Evolutionary conservation across 228 moss, liverwort and hornwort species (phyloP).

Genomic region (Sphagnum fallax): DNA sequence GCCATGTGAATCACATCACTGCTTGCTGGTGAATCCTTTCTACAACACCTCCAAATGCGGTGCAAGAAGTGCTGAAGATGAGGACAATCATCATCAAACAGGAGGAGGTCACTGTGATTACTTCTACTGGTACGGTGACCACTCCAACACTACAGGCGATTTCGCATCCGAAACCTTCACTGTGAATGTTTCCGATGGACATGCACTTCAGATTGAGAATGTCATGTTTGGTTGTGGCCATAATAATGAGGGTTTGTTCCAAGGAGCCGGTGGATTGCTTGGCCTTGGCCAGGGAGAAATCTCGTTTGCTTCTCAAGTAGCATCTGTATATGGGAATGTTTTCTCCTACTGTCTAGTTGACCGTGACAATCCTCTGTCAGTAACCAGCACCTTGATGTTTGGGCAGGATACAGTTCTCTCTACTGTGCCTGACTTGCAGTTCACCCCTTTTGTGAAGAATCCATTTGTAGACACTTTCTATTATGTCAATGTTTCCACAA

Average conservation of each 20-base stretch:
- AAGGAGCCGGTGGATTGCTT: conserved; percentile 48
- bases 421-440: conserved; percentile 22
- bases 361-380: conserved; percentile 27
- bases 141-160: conserved; percentile 49
- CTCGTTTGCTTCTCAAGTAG: conserved; percentile 49
- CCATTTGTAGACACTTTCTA: conserved; percentile 46
- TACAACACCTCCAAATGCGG: conserved; percentile 19
- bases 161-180: conserved; percentile 48
- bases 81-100: conserved; percentile 5
- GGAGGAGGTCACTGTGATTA: conserved; percentile 25
- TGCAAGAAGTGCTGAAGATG: conserved; percentile 6
- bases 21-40: conserved; percentile 31
- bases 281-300: conserved; percentile 52
- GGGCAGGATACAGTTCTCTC: conserved; percentile 35
- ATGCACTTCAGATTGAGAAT: conserved; percentile 37
- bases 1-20: conserved; percentile 27
- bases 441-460: conserved; percentile 35
- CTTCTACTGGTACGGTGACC: conserved; percentile 49
- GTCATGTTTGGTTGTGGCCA: conserved; percentile 57
- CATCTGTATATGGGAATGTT: conserved; percentile 34
- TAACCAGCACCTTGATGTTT: conserved; percentile 37
- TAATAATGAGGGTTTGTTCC: conserved; percentile 47
- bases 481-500: conserved; percentile 39
- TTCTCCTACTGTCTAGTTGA: conserved; percentile 55
- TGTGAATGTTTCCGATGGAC: conserved; percentile 32